Percentiles rank a stretch among this genome's conserved stretches.
phyloP scores from a whole-genome alignment of 2,329 filamentous ascomycete species.

The Arachnopeziza araneosa region DNA sequence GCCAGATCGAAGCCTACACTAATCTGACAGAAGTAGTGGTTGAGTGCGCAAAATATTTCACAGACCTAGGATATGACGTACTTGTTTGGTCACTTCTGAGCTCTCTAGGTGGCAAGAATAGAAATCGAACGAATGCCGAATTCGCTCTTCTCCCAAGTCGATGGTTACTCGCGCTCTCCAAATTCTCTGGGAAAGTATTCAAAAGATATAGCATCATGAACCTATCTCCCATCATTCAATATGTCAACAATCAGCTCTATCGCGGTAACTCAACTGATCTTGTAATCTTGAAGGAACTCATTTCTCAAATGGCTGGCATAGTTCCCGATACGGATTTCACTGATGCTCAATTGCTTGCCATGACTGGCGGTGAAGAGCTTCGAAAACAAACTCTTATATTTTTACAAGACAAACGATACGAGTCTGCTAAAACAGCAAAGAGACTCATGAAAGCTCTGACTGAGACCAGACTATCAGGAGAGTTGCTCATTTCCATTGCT shows the following conservation, averaged over 20 bases:
- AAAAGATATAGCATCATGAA: constrained; percentile 80
- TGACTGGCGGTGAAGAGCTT: constrained; percentile 79
- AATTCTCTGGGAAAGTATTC: constrained; percentile 89
- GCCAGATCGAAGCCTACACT: constrained; percentile 87
- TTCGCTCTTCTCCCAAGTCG: constrained; percentile 72
- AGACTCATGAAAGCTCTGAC: constrained; percentile 75
- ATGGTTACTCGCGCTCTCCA: constrained; percentile 85
- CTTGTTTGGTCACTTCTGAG: constrained; percentile 89
- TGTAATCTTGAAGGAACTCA: constrained; percentile 84
- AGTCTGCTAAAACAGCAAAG: constrained; percentile 67
- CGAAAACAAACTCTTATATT: constrained; percentile 75
- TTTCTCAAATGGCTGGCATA: constrained; percentile 90
- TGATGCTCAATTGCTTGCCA: constrained; percentile 77
- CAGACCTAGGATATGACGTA: constrained; percentile 85
- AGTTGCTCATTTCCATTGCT: constrained; percentile 82
- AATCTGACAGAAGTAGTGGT: constrained; percentile 95
- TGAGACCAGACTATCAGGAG: constrained; percentile 71
- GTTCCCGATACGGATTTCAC: constrained; percentile 82
- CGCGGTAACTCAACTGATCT: constrained; percentile 83
- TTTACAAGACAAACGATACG: constrained; percentile 75
- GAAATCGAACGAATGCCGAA: constrained; percentile 57
- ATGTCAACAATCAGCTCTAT: constrained; percentile 78
- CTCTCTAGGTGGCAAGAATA: constrained; percentile 56
- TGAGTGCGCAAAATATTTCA: constrained; percentile 91
- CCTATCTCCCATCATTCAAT: constrained; percentile 78